Evolutionary conservation across 495 filamentous ascomycete species (phyloP), one percentile per base, ranked within the genome.

Genomic region (Lasiosphaeriaceae sp.): DNA sequence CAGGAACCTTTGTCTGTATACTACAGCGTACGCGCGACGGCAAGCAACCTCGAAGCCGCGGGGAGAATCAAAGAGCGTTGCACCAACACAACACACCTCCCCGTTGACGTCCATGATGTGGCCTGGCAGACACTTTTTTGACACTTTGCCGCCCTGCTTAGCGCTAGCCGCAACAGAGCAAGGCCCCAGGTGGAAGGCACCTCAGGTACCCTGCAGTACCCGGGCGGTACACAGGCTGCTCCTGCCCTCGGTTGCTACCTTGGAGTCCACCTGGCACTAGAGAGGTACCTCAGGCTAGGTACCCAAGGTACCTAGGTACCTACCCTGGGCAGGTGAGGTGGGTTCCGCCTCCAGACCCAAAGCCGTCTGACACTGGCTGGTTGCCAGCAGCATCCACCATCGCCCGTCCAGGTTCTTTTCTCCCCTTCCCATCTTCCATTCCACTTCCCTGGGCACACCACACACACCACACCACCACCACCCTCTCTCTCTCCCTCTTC

Each of bases 361-460:
- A 19, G 41, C 43, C 46, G 56, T 62, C 52, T 63, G 57, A 60
- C 60, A 60, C 56, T 58, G 55, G 59, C 52, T 46, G 56, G 31
- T 52, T 21, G 31, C 51, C 24, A 20, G 21, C 47, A 23, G 50
- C 43, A 49, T 46, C 50, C 61, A 55, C 50, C 63, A 53, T 57
- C 57, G 48, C 52, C 62, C 56, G 47, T 63, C 64, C 54, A 59
- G 64, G 61, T 64, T 61, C 61, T 59, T 57, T 59, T 52, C 50
- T 64, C 61, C 61, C 61, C 58, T 66, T 60, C 61, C 58, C 55
- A 55, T 41, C 48, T 57, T 26, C 44, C 49, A 53, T 47, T 54
- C 45, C 48, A 34, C 48, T 60, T 54, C 55, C n/a, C 58, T 52
- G 50, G 50, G 57, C 61, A 62, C 55, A 53, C 60, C 60, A 56